Base-by-base conservation (phyloP, 257 asterid species). In the Asclepias syriaca region DNA sequence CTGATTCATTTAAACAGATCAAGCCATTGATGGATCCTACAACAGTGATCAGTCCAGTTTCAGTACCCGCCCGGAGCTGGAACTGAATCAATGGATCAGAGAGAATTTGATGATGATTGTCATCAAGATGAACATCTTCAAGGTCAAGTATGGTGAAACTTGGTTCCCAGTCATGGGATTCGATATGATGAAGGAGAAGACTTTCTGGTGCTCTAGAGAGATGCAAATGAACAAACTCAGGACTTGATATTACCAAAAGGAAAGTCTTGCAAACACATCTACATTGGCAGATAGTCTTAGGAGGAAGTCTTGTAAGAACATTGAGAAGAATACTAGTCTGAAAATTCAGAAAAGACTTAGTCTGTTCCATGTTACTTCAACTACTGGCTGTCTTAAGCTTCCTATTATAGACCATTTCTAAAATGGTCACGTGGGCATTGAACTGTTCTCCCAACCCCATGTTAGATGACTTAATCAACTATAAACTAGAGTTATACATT, bases 21-120 rank as follows among this genome's bases (percentile, higher is more conserved):
- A 87, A 48, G 1, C 93, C 93, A 56, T 83, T 51, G 2, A 75
- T 12, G 0, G 87, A 87, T 9, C 87, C 85, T 43, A 83, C 82
- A 21, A 60, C 6, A 43, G 66, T 29, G 12, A 60, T 40, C 46
- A 6, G 21, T 7, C n/a, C 40, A 29, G 43, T 39, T 7, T 19
- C 40, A 29, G 43, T 39, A 24, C 16, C 45, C 0, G 45, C 10
- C 9, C 19, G 37, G 71, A 82, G 74, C 15, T 71, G 43, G 69
- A 83, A 54, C 19, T 75, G 73, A 46, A 5, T 1, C 59, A 11
- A 67, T 9, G 77, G 75, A 21, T 74, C 74, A 4, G 43, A 73
- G 8, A 66, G 67, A 64, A 77, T 37, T 8, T 18, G 56, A 51
- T 48, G 74, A 39, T 50, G 50, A 51, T 48, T 72, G 32, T 50